Percentiles rank a stretch among this genome's conserved stretches.
phyloP scores from a whole-genome alignment of 2,329 filamentous ascomycete genomes.

The Ascochyta rabiei region DNA sequence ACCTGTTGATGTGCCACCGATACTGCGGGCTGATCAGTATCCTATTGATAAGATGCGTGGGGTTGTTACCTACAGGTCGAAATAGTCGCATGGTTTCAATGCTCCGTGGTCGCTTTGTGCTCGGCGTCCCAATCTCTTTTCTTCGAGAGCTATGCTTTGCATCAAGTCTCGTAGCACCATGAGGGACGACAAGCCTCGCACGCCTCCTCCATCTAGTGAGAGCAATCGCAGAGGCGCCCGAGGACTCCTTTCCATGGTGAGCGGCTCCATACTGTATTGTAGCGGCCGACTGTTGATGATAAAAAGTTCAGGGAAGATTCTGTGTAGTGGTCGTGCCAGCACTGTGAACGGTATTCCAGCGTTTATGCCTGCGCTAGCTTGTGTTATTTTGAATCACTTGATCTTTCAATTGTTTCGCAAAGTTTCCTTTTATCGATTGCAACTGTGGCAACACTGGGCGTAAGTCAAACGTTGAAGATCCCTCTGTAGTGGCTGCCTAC shows the following conservation, averaged over 20 bases:
- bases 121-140: conserved; percentile 44
- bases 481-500: neutral
- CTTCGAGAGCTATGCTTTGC: conserved; percentile 47
- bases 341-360: too few relatives aligned
- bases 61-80: conserved; percentile 39
- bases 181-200: conserved; percentile 46
- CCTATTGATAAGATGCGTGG: too few relatives aligned
- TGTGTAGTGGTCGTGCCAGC: too few relatives aligned
- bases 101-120: conserved; percentile 32
- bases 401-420: too few relatives aligned
- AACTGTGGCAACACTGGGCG: neutral
- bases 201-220: conserved; percentile 49
- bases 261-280: neutral
- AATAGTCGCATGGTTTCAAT: conserved; percentile 49
- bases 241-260: conserved; percentile 33
- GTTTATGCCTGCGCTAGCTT: too few relatives aligned
- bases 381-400: too few relatives aligned
- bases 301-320: too few relatives aligned
- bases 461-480: neutral
- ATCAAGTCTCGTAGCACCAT: conserved; percentile 50
- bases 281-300: neutral
- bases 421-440: neutral
- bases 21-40: conserved; percentile 17
- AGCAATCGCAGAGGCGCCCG: conserved; percentile 43
- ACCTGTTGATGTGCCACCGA: conserved; percentile 49